Conservation (phyloP, 2,329 filamentous ascomycete genomes). For the Tolypocladium guangdongense region DNA sequence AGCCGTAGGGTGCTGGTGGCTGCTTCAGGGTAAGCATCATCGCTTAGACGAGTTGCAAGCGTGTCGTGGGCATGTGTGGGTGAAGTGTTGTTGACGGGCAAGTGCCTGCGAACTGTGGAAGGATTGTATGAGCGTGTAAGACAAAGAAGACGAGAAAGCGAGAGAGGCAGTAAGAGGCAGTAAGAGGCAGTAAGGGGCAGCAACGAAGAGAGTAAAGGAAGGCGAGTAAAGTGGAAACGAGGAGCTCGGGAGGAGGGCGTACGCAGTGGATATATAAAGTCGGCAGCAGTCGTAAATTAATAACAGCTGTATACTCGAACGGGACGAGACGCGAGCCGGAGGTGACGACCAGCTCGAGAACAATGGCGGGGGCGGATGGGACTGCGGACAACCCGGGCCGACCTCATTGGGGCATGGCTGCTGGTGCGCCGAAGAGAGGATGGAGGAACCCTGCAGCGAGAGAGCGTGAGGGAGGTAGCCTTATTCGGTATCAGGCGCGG, state of each 20-base stretch:
- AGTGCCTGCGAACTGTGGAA: neutral
- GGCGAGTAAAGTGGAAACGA: conserved; percentile 6
- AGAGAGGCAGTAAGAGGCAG: conserved; percentile 12
- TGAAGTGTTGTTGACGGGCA: neutral
- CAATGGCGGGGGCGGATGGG: conserved; percentile 26
- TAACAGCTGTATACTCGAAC: conserved; percentile 3
- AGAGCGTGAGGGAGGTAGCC: conserved; percentile 4
- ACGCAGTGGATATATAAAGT: conserved; percentile 24
- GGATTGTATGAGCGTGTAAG: neutral
- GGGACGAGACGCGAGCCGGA: conserved; percentile 27
- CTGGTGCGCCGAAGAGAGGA: conserved; percentile 9
- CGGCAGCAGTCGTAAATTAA: conserved; percentile 11
- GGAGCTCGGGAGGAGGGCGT: conserved; percentile 7
- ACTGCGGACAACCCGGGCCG: conserved; percentile 29
- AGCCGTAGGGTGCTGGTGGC: conserved; percentile 46
- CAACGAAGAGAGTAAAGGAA: conserved; percentile 4
- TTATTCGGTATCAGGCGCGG: conserved; percentile 6
- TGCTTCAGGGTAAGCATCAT: conserved; percentile 54
- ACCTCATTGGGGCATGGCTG: conserved; percentile 34
- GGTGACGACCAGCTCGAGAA: conserved; percentile 35
- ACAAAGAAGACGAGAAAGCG: conserved; percentile 8
- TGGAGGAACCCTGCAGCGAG: neutral
- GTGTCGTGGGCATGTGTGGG: conserved; percentile 16
- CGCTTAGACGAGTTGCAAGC: conserved; percentile 18
- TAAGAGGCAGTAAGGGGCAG: conserved; percentile 12